phyloP scores from a whole-genome alignment of 1,139 yeast species.

The Pneumocystis wakefieldiae region DNA sequence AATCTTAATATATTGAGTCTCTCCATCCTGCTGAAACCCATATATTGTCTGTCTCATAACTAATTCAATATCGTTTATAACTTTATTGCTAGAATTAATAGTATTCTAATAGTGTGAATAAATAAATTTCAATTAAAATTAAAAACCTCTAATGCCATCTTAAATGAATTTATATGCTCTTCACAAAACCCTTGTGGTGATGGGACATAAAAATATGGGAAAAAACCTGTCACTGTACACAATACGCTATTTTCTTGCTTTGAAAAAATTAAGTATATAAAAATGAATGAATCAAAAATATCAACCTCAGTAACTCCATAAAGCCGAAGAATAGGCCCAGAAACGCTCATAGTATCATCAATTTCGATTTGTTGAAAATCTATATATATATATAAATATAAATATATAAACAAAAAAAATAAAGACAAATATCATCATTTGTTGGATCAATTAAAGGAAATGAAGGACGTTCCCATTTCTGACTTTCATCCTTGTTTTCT shows the following conservation, averaged over 20 bases:
- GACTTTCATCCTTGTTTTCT: slow-evolving; percentile 24
- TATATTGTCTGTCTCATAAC: slow-evolving; percentile 69
- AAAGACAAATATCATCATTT: slow-evolving; percentile 32
- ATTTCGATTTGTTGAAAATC: slow-evolving; percentile 89
- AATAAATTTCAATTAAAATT: background rate
- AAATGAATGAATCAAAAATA: background rate
- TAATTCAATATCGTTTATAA: slow-evolving; percentile 50
- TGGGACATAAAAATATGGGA: slow-evolving; percentile 83
- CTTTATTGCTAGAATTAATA: slow-evolving; percentile 24
- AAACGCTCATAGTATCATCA: slow-evolving; percentile 49
- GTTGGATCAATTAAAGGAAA: slow-evolving; percentile 37
- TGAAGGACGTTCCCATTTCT: slow-evolving; percentile 49
- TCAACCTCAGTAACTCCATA: slow-evolving; percentile 67
- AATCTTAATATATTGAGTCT: slow-evolving; percentile 67
- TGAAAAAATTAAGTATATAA: background rate
- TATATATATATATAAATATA: background rate
- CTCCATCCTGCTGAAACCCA: slow-evolving; percentile 75
- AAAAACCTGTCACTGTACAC: slow-evolving; percentile 77
- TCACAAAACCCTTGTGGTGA: slow-evolving; percentile 66
- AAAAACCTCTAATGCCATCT: slow-evolving; percentile 2
- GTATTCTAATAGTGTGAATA: background rate
- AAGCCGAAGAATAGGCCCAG: slow-evolving; percentile 54
- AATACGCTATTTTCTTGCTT: slow-evolving; percentile 63
- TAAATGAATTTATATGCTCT: slow-evolving; percentile 18
- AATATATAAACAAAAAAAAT: background rate